Evolutionary conservation across 345 rosid species (phyloP), one percentile per base, ranked within the genome.

Genomic region (Populus euphratica): DNA sequence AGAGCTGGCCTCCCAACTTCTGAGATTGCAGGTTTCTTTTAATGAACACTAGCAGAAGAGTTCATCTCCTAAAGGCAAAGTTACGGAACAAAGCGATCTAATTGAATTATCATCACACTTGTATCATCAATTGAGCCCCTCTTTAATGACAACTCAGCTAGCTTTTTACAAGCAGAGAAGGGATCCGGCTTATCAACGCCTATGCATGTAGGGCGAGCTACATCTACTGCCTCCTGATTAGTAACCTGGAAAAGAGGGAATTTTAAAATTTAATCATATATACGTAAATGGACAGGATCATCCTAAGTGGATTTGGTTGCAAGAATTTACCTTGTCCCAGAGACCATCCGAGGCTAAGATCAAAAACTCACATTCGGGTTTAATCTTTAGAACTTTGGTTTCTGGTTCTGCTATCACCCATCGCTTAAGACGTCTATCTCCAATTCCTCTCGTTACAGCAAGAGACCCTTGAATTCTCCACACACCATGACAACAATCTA

Each of bases 331-430:
- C 87, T 90, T 94, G 64, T 94, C 95, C 98, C 97, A 94, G 44
- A 94, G 80, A 12, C 98, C 97, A 63, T 93, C 97, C 0, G 97
- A 91, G 35, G 98, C 98, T 72, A 94, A 82, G 83, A 94, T 87
- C 81, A 93, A 82, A 87, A 94, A 94, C 86, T 94, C 98, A 66
- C 89, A 88, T 5, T 88, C 89, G 4, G 80, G 76, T 29, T 87
- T 73, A 21, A 94, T 83, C 31, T 54, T 77, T 25, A 90, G 5
- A 0, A 84, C 72, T 79, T 81, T 88, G 1, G 97, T 90, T 72
- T 93, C 98, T 8, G 97, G 97, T 75, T 90, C 94, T 0, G 97
- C 90, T 36, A 78, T 90, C 44, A 93, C 98, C 94, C 94, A 94
- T 23, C 81, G 85, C 79, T 94, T 94, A 7, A 91, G 85, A 25